A percentile compares a stretch with the other conserved stretches of the same genome.
phyloP scores from a whole-genome alignment of 441 rosid species.

The Gossypium davidsonii region DNA sequence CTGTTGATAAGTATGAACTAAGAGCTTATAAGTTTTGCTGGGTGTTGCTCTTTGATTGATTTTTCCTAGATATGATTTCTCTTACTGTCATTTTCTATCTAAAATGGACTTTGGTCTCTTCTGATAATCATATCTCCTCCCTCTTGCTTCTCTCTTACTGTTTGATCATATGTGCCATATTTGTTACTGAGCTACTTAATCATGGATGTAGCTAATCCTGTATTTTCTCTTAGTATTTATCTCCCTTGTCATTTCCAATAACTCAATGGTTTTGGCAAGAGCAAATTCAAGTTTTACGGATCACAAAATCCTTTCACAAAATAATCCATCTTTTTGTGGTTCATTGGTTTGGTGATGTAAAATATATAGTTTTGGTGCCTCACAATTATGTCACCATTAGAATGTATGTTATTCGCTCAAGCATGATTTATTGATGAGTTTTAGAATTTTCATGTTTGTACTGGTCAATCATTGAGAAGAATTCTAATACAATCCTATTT shows the following conservation, averaged over 20 bases:
- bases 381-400: not conserved
- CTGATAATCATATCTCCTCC: not conserved
- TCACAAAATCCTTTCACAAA: not conserved
- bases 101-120: not conserved
- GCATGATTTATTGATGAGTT: not conserved
- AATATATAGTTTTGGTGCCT: not conserved
- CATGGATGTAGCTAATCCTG: not conserved
- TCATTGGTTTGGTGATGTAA: not conserved
- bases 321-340: not conserved
- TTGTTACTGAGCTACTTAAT: constrained; percentile 1
- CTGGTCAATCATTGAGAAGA: not conserved
- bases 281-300: not conserved
- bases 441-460: not conserved
- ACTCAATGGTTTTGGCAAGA: not conserved
- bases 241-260: not conserved
- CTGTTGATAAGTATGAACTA: constrained; percentile 82
- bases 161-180: not conserved
- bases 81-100: not conserved
- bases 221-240: not conserved
- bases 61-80: not conserved
- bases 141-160: not conserved
- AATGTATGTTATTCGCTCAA: not conserved
- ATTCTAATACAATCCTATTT: not conserved
- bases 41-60: constrained; percentile 7
- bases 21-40: constrained; percentile 5